Conservation (phyloP, 1,139 yeast genomes). For the Yarrowia galli region DNA sequence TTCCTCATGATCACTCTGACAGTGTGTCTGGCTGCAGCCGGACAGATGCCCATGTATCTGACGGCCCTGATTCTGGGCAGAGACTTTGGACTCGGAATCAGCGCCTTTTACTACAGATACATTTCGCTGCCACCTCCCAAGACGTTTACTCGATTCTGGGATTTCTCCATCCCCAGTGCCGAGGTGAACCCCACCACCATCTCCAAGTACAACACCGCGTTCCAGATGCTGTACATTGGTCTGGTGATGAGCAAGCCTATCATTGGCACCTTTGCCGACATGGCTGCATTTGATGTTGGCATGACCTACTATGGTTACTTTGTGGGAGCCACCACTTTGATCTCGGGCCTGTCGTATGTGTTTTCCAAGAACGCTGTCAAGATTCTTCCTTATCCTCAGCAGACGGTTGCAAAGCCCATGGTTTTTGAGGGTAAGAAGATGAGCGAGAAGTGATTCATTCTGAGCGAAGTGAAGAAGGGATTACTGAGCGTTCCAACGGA, state of each 20-base stretch:
- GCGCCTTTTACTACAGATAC: conserved; percentile 78
- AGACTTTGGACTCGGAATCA: conserved; percentile 76
- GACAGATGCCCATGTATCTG: conserved; percentile 64
- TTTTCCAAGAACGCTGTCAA: conserved; percentile 72
- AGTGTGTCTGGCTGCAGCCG: conserved; percentile 70
- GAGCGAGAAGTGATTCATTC: neutral
- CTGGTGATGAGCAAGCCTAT: conserved; percentile 74
- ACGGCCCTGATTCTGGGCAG: conserved; percentile 84
- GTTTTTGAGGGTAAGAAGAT: conserved; percentile 24
- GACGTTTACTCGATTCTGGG: conserved; percentile 74
- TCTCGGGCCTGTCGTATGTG: conserved; percentile 80
- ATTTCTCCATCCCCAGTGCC: conserved; percentile 80
- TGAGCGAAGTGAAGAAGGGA: neutral
- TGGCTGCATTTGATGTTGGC: conserved; percentile 43
- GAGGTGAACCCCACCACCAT: conserved; percentile 89
- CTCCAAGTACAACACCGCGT: conserved; percentile 85
- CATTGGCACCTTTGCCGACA: conserved; percentile 49
- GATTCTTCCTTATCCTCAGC: conserved; percentile 48
- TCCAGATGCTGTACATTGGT: conserved; percentile 92
- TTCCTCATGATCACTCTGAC: conserved; percentile 87
- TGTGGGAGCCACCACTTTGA: conserved; percentile 78
- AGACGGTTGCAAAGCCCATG: conserved; percentile 5
- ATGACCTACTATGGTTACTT: conserved; percentile 58
- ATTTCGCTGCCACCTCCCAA: conserved; percentile 77
- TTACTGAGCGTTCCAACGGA: too few species aligned